phyloP scores from a whole-genome alignment of 257 asterid genomes.

The Ocimum tenuiflorum region DNA sequence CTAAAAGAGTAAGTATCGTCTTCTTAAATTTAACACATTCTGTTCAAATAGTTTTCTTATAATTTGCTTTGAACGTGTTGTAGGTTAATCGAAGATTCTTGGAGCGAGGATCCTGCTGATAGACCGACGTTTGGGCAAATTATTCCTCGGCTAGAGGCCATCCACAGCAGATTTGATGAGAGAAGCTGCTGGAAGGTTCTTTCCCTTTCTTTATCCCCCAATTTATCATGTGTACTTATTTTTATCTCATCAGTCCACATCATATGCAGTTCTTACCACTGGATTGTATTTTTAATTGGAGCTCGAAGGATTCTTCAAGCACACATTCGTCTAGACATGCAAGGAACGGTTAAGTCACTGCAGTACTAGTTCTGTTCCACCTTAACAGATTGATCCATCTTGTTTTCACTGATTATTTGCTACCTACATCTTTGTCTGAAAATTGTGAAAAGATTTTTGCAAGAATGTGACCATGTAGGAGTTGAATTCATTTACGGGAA shows the following conservation, averaged over 20 bases:
- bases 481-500: no score
- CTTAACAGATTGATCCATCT: no score
- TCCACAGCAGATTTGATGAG: slow-evolving; percentile 47
- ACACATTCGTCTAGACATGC: no score
- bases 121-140: slow-evolving; percentile 82
- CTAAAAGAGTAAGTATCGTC: slow-evolving; percentile 56
- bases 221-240: background rate
- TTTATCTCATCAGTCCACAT: background rate
- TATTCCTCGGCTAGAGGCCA: slow-evolving; percentile 67
- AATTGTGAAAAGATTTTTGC: background rate
- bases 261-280: slow-evolving; percentile 50
- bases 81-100: slow-evolving; percentile 88
- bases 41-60: no score
- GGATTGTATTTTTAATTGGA: slow-evolving; percentile 54
- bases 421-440: no score
- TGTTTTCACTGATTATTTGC: background rate
- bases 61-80: background rate
- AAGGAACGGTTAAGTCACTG: slow-evolving; percentile 17
- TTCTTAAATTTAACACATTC: background rate
- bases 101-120: slow-evolving; percentile 64
- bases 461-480: background rate
- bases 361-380: background rate
- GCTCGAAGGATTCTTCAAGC: slow-evolving; percentile 39
- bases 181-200: slow-evolving; percentile 83
- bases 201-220: background rate